Percentiles rank a stretch among this genome's conserved stretches.
Evolutionary conservation across 2,329 filamentous ascomycete genomes (phyloP).

Genomic region (Clarireedia monteithiana): DNA sequence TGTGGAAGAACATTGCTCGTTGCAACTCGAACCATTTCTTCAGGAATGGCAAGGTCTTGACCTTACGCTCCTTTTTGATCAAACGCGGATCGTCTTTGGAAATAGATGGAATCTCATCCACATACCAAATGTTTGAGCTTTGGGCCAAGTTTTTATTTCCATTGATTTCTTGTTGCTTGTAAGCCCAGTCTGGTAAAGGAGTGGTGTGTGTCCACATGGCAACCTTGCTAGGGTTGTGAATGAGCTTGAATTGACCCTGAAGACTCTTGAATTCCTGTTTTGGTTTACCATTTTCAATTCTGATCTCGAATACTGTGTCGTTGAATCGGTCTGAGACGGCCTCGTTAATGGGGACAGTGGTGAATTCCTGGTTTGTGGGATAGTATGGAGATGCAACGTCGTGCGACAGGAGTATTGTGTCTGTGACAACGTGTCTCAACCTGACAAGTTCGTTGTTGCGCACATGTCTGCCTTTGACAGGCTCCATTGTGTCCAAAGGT

Average conservation of each 20-base stretch:
- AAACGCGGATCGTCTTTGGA: conserved; percentile 62
- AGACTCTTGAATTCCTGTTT: conserved; percentile 83
- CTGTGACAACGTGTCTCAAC: conserved; percentile 77
- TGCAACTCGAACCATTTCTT: conserved; percentile 95
- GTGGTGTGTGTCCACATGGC: conserved; percentile 98
- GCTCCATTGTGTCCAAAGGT: conserved; percentile 53
- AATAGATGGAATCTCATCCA: conserved; percentile 83
- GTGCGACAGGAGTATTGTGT: conserved; percentile 82
- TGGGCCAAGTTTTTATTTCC: conserved; percentile 93
- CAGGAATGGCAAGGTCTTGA: conserved; percentile 81
- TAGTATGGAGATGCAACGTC: conserved; percentile 95
- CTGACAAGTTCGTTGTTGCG: conserved; percentile 80
- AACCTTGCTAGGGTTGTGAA: conserved; percentile 91
- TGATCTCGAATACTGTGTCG: conserved; percentile 88
- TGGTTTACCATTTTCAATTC: conserved; percentile 77
- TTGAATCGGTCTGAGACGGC: conserved; percentile 68
- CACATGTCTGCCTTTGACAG: conserved; percentile 59
- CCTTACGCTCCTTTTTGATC: conserved; percentile 65
- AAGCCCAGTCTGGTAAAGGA: conserved; percentile 93
- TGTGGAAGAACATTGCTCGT: conserved; percentile 98
- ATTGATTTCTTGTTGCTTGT: conserved; percentile 97
- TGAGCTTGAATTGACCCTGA: conserved; percentile 88
- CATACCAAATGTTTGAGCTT: conserved; percentile 88
- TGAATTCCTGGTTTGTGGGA: conserved; percentile 98
- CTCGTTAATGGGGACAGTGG: conserved; percentile 65